phyloP scores from a whole-genome alignment of 2,329 filamentous ascomycete species.

The Pseudogymnoascus verrucosus region DNA sequence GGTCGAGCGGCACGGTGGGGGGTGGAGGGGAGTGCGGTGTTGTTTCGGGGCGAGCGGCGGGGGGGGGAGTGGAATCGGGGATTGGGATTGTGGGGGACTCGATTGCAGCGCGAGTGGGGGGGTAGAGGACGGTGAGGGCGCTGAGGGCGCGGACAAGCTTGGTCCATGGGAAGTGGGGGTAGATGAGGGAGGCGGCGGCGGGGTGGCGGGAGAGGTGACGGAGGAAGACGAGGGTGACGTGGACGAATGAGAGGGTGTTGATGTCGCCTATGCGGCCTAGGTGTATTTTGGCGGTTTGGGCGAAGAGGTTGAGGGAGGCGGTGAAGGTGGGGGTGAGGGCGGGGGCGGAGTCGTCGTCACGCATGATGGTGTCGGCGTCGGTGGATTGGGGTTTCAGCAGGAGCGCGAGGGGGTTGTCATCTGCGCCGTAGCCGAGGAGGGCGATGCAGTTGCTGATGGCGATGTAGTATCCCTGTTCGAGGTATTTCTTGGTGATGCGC shows the following conservation, averaged over 20 bases:
- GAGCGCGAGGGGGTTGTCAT: slow-evolving; percentile 16
- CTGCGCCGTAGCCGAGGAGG: slow-evolving; percentile 24
- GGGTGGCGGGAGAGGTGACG: slow-evolving; percentile 17
- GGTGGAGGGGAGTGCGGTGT: background rate
- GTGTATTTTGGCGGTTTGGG: slow-evolving; percentile 19
- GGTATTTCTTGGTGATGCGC: slow-evolving; percentile 36
- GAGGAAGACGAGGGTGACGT: slow-evolving; percentile 24
- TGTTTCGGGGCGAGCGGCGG: background rate
- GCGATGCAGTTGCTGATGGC: slow-evolving; percentile 38
- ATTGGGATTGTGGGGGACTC: slow-evolving; percentile 17
- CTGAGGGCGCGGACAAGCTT: slow-evolving; percentile 20
- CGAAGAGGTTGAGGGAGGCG: slow-evolving; percentile 12
- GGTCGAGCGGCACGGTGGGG: background rate
- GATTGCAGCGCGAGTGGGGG: slow-evolving; percentile 12
- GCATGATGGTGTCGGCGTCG: background rate
- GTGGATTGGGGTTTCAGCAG: background rate
- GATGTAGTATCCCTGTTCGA: slow-evolving; percentile 46
- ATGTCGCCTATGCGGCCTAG: slow-evolving; percentile 21
- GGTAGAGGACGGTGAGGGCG: slow-evolving; percentile 14
- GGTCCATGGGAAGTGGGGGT: slow-evolving; percentile 22
- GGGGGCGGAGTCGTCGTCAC: background rate
- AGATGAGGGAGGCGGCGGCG: slow-evolving; percentile 17
- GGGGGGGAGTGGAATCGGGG: slow-evolving; percentile 10
- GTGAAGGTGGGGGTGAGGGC: background rate
- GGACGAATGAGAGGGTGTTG: slow-evolving; percentile 24